A percentile compares a stretch with the other conserved stretches of the same genome.
These are phyloP conservation scores for Durio zibethinus DNA, from an alignment of 345 rosid species.

Conservation along the genomic window DNA sequence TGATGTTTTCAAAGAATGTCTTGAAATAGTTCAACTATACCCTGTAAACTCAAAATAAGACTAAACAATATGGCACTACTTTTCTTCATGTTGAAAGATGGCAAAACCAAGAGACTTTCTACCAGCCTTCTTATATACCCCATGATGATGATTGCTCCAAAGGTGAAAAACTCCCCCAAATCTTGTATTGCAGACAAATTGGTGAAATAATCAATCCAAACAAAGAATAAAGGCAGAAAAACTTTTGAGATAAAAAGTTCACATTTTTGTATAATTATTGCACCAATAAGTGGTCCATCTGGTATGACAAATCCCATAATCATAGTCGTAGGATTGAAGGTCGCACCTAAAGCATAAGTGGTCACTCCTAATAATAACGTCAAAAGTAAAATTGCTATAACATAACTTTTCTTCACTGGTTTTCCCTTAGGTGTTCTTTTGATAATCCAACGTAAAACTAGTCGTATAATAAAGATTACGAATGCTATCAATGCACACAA, in stretches of 20 bases:
- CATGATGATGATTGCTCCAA: neutral
- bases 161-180: neutral
- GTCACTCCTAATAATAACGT: neutral
- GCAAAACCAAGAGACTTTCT: constrained; percentile 19
- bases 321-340: constrained; percentile 6
- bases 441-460: neutral
- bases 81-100: constrained; percentile 2
- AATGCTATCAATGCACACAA: neutral
- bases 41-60: constrained; percentile 27
- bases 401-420: constrained; percentile 2
- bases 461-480: neutral
- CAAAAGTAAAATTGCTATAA: neutral
- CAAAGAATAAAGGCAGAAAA: constrained; percentile 27
- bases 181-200: constrained; percentile 13
- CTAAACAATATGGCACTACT: constrained; percentile 18
- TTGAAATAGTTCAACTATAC: constrained; percentile 17
- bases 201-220: constrained; percentile 19
- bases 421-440: constrained; percentile 18
- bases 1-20: neutral
- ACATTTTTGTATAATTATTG: constrained; percentile 23
- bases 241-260: constrained; percentile 26
- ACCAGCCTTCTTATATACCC: constrained; percentile 1
- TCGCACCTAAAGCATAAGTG: constrained; percentile 2
- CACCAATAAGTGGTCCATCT: constrained; percentile 26
- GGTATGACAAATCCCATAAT: constrained; percentile 28